phyloP scores from a whole-genome alignment of 495 filamentous ascomycete species.

The Trypethelium eluteriae region DNA sequence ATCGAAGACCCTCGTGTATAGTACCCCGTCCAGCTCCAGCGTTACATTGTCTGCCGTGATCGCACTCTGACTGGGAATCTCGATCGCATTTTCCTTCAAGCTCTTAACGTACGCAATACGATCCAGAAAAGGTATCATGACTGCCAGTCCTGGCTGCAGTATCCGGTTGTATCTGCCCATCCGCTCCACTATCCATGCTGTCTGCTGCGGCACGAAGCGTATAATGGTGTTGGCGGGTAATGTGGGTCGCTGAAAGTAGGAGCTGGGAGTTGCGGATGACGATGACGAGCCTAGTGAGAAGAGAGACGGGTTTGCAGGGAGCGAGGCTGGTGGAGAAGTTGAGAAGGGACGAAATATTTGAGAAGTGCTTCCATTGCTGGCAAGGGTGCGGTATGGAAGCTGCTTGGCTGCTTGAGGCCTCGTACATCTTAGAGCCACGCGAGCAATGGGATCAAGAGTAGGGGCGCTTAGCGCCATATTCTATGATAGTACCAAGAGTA shows the following conservation, averaged over 20 bases:
- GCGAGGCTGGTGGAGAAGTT: constrained; percentile 12
- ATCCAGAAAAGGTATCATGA: constrained; percentile 85
- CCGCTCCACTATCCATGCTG: constrained; percentile 97
- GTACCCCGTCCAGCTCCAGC: constrained; percentile 85
- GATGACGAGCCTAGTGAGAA: constrained; percentile 24
- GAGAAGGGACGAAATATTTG: constrained; percentile 1
- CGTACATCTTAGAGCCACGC: constrained; percentile 16
- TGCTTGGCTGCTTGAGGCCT: constrained; percentile 20
- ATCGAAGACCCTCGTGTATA: constrained; percentile 93
- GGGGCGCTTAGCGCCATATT: constrained; percentile 19
- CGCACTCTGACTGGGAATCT: constrained; percentile 91
- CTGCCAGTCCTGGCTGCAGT: constrained; percentile 79
- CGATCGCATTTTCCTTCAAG: constrained; percentile 89
- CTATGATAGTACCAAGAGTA: background rate
- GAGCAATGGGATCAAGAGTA: constrained; percentile 13
- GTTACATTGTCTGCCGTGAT: constrained; percentile 99
- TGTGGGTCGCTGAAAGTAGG: constrained; percentile 53
- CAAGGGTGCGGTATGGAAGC: constrained; percentile 13
- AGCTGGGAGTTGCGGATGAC: constrained; percentile 25
- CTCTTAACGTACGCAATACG: constrained; percentile 97
- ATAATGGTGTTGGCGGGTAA: constrained; percentile 90
- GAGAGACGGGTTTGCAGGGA: constrained; percentile 18
- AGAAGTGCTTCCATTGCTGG: background rate
- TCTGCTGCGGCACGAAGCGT: constrained; percentile 97
- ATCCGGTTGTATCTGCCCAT: constrained; percentile 97